Conservation (phyloP, 148 eudicot genomes). For the Fagopyrum homotropicum region DNA sequence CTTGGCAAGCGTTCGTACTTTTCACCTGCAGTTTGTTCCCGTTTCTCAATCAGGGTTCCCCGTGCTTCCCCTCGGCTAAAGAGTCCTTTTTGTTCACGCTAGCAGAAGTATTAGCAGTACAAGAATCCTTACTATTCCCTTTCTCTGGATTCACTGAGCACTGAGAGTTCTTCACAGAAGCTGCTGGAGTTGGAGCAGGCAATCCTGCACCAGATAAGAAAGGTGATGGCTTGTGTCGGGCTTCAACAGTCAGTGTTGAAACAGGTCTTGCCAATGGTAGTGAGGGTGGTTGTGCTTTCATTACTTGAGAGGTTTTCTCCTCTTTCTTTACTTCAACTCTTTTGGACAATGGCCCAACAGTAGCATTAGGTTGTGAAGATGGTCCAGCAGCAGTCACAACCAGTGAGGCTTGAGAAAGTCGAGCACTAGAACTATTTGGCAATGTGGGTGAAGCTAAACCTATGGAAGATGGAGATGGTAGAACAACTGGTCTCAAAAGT, state of each 20-base stretch:
- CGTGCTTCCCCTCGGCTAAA: neutral
- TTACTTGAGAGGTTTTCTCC: neutral
- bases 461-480: conserved; percentile 4
- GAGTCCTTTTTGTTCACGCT: neutral
- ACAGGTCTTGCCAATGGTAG: neutral
- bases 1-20: neutral
- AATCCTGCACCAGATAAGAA: conserved; percentile 1
- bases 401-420: conserved; percentile 4
- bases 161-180: conserved; percentile 3
- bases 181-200: neutral
- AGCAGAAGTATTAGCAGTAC: neutral
- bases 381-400: neutral
- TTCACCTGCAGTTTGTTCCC: neutral
- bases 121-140: neutral
- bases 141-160: neutral
- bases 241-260: neutral
- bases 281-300: neutral
- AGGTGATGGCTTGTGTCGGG: conserved; percentile 1
- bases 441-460: neutral
- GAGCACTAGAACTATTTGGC: neutral
- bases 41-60: conserved; percentile 7
- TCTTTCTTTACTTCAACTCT: conserved; percentile 6
- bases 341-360: neutral
- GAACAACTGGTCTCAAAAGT: conserved; percentile 22
- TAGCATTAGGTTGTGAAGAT: neutral